Base-by-base conservation (phyloP, 805 yeast genomes). In the Kuraishia ogatae region DNA sequence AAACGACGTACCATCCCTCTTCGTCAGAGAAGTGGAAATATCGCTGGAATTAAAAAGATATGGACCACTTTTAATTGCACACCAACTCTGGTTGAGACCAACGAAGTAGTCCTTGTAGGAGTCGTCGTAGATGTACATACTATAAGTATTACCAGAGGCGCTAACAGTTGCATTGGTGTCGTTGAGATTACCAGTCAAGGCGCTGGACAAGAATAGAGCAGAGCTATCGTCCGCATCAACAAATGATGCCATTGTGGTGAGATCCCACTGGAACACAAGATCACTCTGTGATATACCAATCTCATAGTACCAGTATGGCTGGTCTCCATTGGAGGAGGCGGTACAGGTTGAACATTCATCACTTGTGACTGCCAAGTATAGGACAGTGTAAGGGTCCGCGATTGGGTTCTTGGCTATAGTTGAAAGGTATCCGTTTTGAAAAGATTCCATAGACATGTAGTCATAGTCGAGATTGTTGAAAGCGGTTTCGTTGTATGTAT, bases 201-300 rank as follows among this genome's bases (percentile, higher is more conserved):
- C n/a, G 17, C 43, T 35, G 0, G 92, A 84, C 21, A 81, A 80
- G 39, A 90, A 72, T 57, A 89, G 70, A 0, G 87, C 91, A 39
- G 88, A 79, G 19, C 75, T 72, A 61, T 80, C 79, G 68, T 89
- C 96, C 0, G 91, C 71, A 64, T 89, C 97, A 1, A 87, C 79
- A 19, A 86, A 70, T 39, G 67, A 62, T 0, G 82, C 77, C 79
- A 82, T 78, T 11, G 81, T 64, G 19, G 80, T 70, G 50, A 74
- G 72, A 65, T 85, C 90, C 87, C 89, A 86, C 63, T 85, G 89
- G 61, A 80, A 86, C 0, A 82, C 81, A 59, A 85, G 70, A 64
- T 83, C 83, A 52, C 74, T 74, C 61, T 78, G 84, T 2, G 89
- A 83, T 1, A 82, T 79, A 2, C 89, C 92, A 39, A 90, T 66